phyloP scores from a whole-genome alignment of 2,329 filamentous ascomycete species.

The Hortaea werneckii region DNA sequence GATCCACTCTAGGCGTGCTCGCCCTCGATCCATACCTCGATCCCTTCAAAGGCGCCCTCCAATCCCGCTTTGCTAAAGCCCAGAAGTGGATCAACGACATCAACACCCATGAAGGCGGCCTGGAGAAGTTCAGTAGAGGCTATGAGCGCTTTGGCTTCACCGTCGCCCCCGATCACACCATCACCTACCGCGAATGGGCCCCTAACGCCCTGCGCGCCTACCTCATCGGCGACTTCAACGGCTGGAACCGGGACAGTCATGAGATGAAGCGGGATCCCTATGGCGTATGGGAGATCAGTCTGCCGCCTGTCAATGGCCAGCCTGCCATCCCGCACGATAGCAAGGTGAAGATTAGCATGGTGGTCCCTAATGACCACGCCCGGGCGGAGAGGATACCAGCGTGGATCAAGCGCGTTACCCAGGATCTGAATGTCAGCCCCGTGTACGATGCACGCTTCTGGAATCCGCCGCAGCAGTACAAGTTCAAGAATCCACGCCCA shows the following conservation, averaged over 20 bases:
- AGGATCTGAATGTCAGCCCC: slow-evolving; percentile 80
- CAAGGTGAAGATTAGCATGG: slow-evolving; percentile 86
- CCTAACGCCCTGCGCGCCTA: slow-evolving; percentile 77
- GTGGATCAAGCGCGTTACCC: slow-evolving; percentile 96
- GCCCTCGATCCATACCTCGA: slow-evolving; percentile 81
- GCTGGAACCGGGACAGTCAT: slow-evolving; percentile 74
- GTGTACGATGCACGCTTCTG: slow-evolving; percentile 94
- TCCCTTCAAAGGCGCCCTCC: slow-evolving; percentile 71
- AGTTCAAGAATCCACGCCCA: slow-evolving; percentile 73
- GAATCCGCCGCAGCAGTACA: slow-evolving; percentile 84
- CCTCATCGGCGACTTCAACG: slow-evolving; percentile 91
- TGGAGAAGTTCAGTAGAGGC: slow-evolving; percentile 86
- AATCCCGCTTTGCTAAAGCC: slow-evolving; percentile 65
- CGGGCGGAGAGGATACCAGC: slow-evolving; percentile 80
- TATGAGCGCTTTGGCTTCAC: slow-evolving; percentile 81
- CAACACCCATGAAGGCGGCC: slow-evolving; percentile 70
- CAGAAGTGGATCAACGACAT: slow-evolving; percentile 82
- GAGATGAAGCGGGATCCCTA: slow-evolving; percentile 79
- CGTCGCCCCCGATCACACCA: slow-evolving; percentile 69
- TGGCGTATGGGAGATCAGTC: slow-evolving; percentile 74
- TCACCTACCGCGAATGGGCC: slow-evolving; percentile 92
- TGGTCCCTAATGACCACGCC: slow-evolving; percentile 62
- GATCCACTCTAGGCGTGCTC: slow-evolving; percentile 57
- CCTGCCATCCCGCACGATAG: slow-evolving; percentile 83
- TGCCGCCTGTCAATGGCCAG: slow-evolving; percentile 67